These are phyloP conservation scores for Calendula officinalis DNA, from an alignment of 129 eudicot genomes.

Conservation along the genomic window DNA sequence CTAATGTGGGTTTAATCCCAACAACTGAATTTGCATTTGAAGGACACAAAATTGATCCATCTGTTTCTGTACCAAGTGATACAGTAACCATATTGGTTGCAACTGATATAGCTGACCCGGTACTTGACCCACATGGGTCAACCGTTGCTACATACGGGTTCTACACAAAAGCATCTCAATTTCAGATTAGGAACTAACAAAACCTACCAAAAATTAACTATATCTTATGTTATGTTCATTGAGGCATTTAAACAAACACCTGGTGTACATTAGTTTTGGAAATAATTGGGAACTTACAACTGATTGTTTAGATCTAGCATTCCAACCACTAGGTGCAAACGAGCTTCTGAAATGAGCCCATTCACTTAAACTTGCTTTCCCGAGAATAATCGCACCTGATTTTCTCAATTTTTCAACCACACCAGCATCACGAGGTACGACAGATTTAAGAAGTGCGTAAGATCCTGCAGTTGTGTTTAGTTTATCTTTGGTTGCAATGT, in stretches of 20 bases:
- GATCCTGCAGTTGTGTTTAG: constrained; percentile 63
- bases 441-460: constrained; percentile 51
- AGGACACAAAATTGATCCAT: constrained; percentile 68
- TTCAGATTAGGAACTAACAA: background rate
- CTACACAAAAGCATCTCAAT: constrained; percentile 35
- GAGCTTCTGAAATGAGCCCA: constrained; percentile 35
- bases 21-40: constrained; percentile 48
- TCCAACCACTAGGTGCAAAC: constrained; percentile 32
- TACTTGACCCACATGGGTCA: constrained; percentile 78
- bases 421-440: constrained; percentile 53
- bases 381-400: constrained; percentile 52
- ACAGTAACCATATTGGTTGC: constrained; percentile 66
- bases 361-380: constrained; percentile 63
- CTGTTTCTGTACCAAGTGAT: constrained; percentile 72
- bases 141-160: constrained; percentile 59
- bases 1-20: constrained; percentile 71
- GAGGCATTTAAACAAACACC: constrained; percentile 16
- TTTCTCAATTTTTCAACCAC: constrained; percentile 57
- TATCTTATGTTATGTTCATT: constrained; percentile 10
- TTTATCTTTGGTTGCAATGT: constrained; percentile 64
- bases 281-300: constrained; percentile 27
- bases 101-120: constrained; percentile 83
- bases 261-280: background rate
- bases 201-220: background rate
- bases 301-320: constrained; percentile 42